Base-by-base conservation (phyloP, 2,329 filamentous ascomycete genomes). In the Amauroascus verrucosus region DNA sequence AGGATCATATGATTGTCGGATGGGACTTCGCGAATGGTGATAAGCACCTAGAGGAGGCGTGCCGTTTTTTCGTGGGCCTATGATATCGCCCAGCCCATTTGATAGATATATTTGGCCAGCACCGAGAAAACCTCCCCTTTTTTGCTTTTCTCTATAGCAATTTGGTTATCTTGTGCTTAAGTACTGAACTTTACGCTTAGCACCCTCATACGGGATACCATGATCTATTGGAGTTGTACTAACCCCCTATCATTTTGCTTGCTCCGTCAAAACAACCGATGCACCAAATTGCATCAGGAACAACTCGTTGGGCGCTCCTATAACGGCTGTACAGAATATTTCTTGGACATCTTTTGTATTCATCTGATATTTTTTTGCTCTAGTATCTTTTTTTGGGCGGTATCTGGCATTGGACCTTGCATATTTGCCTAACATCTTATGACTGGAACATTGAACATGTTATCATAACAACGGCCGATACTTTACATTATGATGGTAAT, bases 1-100 rank as follows among this genome's bases (percentile, higher is more conserved):
- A 97, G 67, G 88, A 93, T 54, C 84, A 84, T 37, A 82, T 85
- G 14, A 97, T 98, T 64, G 88, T 97, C 0, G 93, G 90, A 0
- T 98, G 93, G 93, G 93, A 98, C 68, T 98, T 97, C 76, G 93
- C 89, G 55, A 88, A 89, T 60, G 85, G 82, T 3, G 90, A 98
- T 59, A 70, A 79, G 53, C 85, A 94, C 61, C 79, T 96, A 51
- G 81, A 88, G 53, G 83, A 87, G 64, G 86, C 85, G 6, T 81
- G 82, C 58, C 78, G 80, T 33, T 94, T 95, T 65, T 95, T 95
- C 66, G 82, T 77, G 51, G 61, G 67, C 2, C 58, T 71, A 51
- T 72, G 55, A 67, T 52, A 9, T 9, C 22, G 28, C 28, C 6
- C 6, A n/a, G 28, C 26, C 35, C 33, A 7, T 4, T 11, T n/a